Evolutionary conservation across 768 basidiomycete species (phyloP).

Genomic region (Butyriboletus loyo): DNA sequence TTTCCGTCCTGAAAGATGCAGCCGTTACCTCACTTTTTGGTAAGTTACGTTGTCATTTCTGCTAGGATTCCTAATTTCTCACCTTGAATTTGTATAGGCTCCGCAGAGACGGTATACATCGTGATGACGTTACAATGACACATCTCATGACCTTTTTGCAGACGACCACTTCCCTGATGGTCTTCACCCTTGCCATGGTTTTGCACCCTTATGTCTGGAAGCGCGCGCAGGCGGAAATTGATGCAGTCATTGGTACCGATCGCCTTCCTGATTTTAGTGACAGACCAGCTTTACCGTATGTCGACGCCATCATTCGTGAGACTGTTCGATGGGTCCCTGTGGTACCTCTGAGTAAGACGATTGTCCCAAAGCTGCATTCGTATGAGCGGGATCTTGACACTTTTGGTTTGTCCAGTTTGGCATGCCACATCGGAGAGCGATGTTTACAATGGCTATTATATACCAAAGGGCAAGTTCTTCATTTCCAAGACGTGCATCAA

Average conservation of each 20-base stretch:
- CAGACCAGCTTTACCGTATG: conserved; percentile 1
- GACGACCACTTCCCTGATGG: not conserved
- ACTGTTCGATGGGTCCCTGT: not conserved
- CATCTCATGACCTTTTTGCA: not conserved
- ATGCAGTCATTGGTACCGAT: not conserved
- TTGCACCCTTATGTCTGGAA: conserved; percentile 1
- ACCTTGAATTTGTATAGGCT: not conserved
- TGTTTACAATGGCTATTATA: conserved; percentile 23
- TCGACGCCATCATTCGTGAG: conserved; percentile 3
- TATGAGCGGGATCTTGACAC: not conserved
- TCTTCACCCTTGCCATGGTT: conserved; percentile 9
- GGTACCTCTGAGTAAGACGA: not conserved
- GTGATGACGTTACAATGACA: too few species aligned
- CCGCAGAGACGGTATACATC: not conserved
- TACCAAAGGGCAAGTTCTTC: conserved; percentile 29
- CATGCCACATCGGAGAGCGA: conserved; percentile 21
- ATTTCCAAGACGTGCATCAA: not conserved
- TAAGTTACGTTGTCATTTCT: not conserved
- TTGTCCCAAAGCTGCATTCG: not conserved
- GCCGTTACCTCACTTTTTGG: not conserved
- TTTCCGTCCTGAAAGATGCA: not conserved
- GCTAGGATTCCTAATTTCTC: not conserved
- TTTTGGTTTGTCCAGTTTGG: conserved; percentile 12
- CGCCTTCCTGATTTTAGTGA: conserved; percentile 3
- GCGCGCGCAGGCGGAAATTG: conserved; percentile 5